A percentile compares a stretch with the other conserved stretches of the same genome.
These are phyloP conservation scores for Corylus heterophylla DNA, from an alignment of 306 rosid species.

Conservation along the genomic window DNA sequence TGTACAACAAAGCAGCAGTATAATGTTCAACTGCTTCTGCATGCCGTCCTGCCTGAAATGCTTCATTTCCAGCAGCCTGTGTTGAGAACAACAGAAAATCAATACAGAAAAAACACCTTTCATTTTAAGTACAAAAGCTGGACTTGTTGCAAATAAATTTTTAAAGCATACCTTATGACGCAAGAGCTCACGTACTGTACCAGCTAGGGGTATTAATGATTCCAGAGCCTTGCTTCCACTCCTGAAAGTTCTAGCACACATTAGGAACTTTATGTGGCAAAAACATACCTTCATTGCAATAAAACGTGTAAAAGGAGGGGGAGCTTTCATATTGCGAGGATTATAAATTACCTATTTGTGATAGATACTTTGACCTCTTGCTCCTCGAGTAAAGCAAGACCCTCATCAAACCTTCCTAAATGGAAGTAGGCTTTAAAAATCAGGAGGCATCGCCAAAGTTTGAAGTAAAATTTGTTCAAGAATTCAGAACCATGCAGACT, in stretches of 20 bases:
- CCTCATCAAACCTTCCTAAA: conserved; percentile 87
- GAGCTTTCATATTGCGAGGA: not conserved
- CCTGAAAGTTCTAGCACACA: conserved; percentile 50
- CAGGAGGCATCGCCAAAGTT: conserved; percentile 79
- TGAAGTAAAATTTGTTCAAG: conserved; percentile 53
- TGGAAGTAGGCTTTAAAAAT: conserved; percentile 69
- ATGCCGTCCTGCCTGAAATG: conserved; percentile 83
- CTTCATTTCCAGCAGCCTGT: conserved; percentile 95
- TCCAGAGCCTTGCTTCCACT: conserved; percentile 63
- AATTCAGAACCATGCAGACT: conserved; percentile 48
- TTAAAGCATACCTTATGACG: conserved; percentile 60
- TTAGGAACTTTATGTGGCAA: conserved; percentile 26
- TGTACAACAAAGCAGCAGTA: conserved; percentile 75
- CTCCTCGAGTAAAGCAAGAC: conserved; percentile 73
- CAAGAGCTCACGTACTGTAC: conserved; percentile 58
- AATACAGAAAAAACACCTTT: conserved; percentile 2
- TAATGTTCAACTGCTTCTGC: conserved; percentile 85
- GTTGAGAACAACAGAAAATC: conserved; percentile 27
- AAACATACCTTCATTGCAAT: conserved; percentile 13
- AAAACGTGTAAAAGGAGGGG: conserved; percentile 7
- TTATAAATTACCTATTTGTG: conserved; percentile 48
- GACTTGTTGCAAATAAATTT: not conserved
- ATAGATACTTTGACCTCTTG: conserved; percentile 56
- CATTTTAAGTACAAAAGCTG: not conserved
- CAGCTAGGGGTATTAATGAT: conserved; percentile 67